Base-by-base conservation (phyloP, 1,284 basidiomycete species). In the Volvariella surrecta region DNA sequence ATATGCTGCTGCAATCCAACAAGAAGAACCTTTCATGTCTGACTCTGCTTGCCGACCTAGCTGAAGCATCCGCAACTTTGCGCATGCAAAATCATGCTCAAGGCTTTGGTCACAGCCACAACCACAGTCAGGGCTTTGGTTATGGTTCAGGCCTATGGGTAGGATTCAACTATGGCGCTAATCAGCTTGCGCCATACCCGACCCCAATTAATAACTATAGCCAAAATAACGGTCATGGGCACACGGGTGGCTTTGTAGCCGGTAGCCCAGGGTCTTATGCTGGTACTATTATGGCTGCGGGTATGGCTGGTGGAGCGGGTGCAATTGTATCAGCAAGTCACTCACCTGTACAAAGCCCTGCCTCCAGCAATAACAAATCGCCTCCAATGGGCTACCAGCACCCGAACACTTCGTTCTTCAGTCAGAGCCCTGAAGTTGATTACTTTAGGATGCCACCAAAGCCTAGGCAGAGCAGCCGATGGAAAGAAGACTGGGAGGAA, bases 401-500 rank as follows among this genome's bases (percentile, higher is more conserved):
- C 39, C 37, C 35, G 32, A 51, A 28, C 24, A 31, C 18, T 16
- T 19, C 40, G 3, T 28, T 28, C 11, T 6, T 28, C 6, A 28
- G 24, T 11, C 24, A 28, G 24, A 28, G 24, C 24, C 82, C 82
- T 0, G 79, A 82, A 46, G 66, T 67, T 4, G 79, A 75, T 45
- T 83, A 82, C 53, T 79, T 80, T 56, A 54, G 54, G 18, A 52
- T 61, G 30, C 62, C 70, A 7, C 61, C 63, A 4, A 62, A 62
- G 10, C 58, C 66, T n/a, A 67, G 70, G 37, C 76, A 78, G 24
- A 58, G 70, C 1, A 88, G 85, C 55, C 64, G 87, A 44, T 89
- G 84, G 81, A 86, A 86, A 52, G 84, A 88, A 50, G 87, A 89
- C 52, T 89, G 84, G 83, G 83, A 88, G 52, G 84, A 89, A 55